phyloP scores from a whole-genome alignment of 805 yeast genomes.

The Millerozyma miso region DNA sequence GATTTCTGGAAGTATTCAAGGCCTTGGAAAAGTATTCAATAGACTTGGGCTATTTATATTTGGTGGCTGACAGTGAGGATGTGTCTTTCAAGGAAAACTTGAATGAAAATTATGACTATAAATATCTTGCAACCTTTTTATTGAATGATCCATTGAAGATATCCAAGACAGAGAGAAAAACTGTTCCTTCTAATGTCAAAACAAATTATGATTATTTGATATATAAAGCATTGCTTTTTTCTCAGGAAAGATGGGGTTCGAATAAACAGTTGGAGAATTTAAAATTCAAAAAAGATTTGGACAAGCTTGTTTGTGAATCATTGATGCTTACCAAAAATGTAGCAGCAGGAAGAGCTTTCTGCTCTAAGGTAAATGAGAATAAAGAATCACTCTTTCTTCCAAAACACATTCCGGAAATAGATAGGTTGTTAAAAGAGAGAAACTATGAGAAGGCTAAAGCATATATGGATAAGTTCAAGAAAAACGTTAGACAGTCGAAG shows the following conservation, averaged over 20 bases:
- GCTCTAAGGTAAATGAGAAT: slow-evolving; percentile 19
- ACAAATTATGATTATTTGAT: slow-evolving; percentile 42
- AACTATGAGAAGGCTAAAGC: slow-evolving; percentile 37
- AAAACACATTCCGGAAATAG: slow-evolving; percentile 31
- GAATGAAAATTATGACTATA: slow-evolving; percentile 19
- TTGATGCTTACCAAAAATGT: slow-evolving; percentile 21
- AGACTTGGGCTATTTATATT: slow-evolving; percentile 23
- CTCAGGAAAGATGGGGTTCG: slow-evolving; percentile 11
- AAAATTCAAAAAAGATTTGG: slow-evolving; percentile 26
- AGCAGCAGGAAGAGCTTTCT: slow-evolving; percentile 19
- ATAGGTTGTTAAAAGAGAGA: slow-evolving; percentile 27
- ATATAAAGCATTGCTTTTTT: slow-evolving; percentile 31
- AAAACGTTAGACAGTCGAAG: slow-evolving; percentile 36
- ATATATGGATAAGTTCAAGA: slow-evolving; percentile 28
- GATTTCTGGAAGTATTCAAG: slow-evolving; percentile 36
- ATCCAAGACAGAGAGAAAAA: slow-evolving; percentile 21
- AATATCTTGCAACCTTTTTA: slow-evolving; percentile 19
- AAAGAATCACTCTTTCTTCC: slow-evolving; percentile 30
- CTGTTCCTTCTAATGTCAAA: slow-evolving; percentile 28
- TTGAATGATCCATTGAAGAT: slow-evolving; percentile 24
- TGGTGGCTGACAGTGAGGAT: slow-evolving; percentile 18
- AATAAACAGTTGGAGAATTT: slow-evolving; percentile 13
- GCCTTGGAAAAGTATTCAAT: slow-evolving; percentile 43
- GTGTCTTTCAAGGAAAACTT: slow-evolving; percentile 16
- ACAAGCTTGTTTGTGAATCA: slow-evolving; percentile 39